Base-by-base conservation (phyloP, 1,139 yeast genomes). In the Yamadazyma jaroonii region DNA sequence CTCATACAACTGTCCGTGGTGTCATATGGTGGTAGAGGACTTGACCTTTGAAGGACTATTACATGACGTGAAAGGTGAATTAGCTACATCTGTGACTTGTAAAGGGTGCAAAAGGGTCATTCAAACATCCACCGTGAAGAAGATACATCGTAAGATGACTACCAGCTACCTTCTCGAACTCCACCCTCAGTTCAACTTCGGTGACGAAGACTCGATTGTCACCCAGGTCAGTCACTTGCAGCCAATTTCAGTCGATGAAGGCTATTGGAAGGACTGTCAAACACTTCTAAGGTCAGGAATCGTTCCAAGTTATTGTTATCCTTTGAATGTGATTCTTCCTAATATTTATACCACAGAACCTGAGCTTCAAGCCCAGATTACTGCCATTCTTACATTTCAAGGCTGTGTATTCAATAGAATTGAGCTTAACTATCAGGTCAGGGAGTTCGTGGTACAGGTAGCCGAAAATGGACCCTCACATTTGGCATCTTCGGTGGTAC, bases 1-100 rank as follows among this genome's bases (percentile, higher is more conserved):
- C 33, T 47, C 53, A 6, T 47, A 49, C 32, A 46, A 46, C 30
- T 57, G 62, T 38, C 44, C 46, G 9, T 23, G 37, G 6, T 57
- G 62, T 39, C 44, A 40, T 10, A 27, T 27, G 15, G 9, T 34
- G 14, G 36, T 49, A 7, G 42, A 34, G 24, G 23, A 34, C 35
- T 30, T 44, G 32, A 29, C 25, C 10, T 25, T 33, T 17, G 4
- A 4, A 6, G 20, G 20, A 17, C 6, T 17, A 6, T 17, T 17
- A 17, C 20, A 17, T 17, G 20, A 17, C n/a, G n/a, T n/a, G 20
- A 6, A 17, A 4, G 11, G 32, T 28, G 29, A 28, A 3, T 34
- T 27, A 9, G 14, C 4, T 3, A n/a, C n/a, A n/a, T 4, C 6
- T 6, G 23, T 17, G 3, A 6, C 9, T 7, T 36, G 38, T 29